Percentiles rank a stretch among this genome's conserved stretches.
Conservation (phyloP, 768 basidiomycete species). For the Boletus pseudo-olivaceus region DNA sequence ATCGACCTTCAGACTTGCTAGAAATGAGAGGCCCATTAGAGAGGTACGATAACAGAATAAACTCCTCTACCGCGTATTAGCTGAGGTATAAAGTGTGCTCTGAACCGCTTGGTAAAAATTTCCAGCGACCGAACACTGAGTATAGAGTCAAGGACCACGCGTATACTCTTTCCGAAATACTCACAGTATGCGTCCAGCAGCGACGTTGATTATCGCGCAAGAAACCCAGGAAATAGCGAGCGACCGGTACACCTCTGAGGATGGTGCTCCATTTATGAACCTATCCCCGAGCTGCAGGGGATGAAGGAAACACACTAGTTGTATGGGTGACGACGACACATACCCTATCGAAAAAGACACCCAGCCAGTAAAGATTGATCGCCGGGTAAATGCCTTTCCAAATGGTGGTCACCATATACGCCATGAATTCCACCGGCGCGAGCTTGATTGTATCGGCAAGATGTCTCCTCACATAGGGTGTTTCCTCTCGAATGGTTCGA, state of each 20-base stretch:
- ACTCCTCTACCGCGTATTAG: conserved; percentile 33
- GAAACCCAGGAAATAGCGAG: conserved; percentile 30
- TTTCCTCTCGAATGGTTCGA: background rate
- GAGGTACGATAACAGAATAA: background rate
- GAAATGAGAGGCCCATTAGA: conserved; percentile 4
- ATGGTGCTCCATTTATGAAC: background rate
- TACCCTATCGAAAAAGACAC: conserved; percentile 29
- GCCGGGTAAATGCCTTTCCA: conserved; percentile 34
- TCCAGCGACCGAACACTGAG: conserved; percentile 20
- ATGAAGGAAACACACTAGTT: background rate
- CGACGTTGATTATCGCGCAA: conserved; percentile 21
- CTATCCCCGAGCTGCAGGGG: conserved; percentile 13
- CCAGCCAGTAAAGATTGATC: conserved; percentile 34
- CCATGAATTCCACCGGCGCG: conserved; percentile 16
- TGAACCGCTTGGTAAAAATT: conserved; percentile 29
- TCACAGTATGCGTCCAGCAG: conserved; percentile 21
- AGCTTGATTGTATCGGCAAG: conserved; percentile 19
- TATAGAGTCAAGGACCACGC: background rate
- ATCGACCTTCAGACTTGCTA: conserved; percentile 27
- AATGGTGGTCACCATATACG: conserved; percentile 27
- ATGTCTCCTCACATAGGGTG: conserved; percentile 2
- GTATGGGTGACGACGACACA: background rate
- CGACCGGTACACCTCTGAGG: conserved; percentile 8
- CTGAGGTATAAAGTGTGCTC: conserved; percentile 38
- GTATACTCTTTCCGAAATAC: conserved; percentile 5